These are phyloP conservation scores for Sideroxylon spinosum DNA, from an alignment of 179 eudicot species.

Conservation along the genomic window DNA sequence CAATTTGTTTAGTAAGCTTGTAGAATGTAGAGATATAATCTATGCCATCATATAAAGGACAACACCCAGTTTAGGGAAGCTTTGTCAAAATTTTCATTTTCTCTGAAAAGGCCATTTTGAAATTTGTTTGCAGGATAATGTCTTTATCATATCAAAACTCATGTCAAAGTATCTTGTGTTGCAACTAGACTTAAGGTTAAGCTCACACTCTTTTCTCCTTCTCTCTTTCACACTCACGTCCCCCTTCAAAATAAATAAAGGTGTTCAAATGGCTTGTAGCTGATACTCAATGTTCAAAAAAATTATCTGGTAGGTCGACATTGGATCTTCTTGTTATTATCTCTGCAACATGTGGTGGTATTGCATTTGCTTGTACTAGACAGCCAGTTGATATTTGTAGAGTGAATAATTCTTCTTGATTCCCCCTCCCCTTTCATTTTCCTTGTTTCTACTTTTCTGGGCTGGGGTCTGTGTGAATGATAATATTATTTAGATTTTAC, in stretches of 20 bases:
- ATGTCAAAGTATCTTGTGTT: constrained; percentile 92
- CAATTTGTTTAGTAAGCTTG: too few relatives aligned
- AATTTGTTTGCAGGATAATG: constrained; percentile 64
- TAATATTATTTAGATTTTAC: not conserved
- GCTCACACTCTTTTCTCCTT: not conserved
- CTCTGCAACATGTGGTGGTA: constrained; percentile 96
- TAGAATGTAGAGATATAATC: too few relatives aligned
- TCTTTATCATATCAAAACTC: constrained; percentile 87
- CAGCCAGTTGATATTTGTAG: constrained; percentile 49
- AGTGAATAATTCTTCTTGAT: too few relatives aligned
- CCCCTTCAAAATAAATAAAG: too few relatives aligned
- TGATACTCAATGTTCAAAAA: constrained; percentile 4
- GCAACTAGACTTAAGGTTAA: constrained; percentile 83
- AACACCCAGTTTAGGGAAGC: too few relatives aligned
- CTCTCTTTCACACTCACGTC: not conserved
- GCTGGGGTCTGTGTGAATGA: not conserved
- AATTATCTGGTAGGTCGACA: constrained; percentile 51
- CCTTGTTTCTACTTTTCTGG: constrained; percentile 6
- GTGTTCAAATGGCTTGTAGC: not conserved
- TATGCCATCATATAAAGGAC: too few relatives aligned
- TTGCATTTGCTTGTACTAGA: constrained; percentile 94
- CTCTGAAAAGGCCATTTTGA: not conserved
- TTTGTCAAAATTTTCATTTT: too few relatives aligned
- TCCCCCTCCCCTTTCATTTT: not conserved
- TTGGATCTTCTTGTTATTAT: constrained; percentile 90